Base-by-base conservation (phyloP, 495 filamentous ascomycete species). In the Beverwykella pulmonaria region DNA sequence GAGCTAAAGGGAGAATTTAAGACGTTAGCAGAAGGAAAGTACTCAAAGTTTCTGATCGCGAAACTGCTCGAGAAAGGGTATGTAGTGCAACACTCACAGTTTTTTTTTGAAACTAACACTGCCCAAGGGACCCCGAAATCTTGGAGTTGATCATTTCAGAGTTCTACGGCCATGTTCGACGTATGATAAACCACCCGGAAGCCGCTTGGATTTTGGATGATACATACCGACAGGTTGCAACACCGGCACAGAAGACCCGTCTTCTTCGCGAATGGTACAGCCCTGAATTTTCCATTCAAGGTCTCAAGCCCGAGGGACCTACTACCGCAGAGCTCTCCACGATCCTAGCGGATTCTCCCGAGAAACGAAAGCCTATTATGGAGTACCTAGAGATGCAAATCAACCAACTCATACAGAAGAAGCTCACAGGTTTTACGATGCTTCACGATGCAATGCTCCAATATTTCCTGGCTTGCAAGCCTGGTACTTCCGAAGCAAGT, bases 401-500 rank as follows among this genome's bases (percentile, higher is more conserved):
- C 79, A 96, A 97, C 75, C 84, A 88, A 60, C 84, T 98, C 23
- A 82, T 97, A 57, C 92, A 97, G 79, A 99, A 99, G 83, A 92
- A 95, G 79, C 86, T 91, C 70, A 93, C 92, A 15, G 92, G 90
- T 7, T 99, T 98, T 77, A 96, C 92, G 0, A 93, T 98, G 81
- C 83, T 98, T 5, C 95, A 99, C 76, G 93, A 95, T 68, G 95
- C 94, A 22, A 96, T 98, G 93, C 84, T 97, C 52, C 92, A 99
- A 74, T 98, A 97, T 75, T 94, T 92, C 78, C 82, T 91, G 50
- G 92, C 89, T 73, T 84, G 87, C 49, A 88, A 87, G 53, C 81
- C 86, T 14, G 91, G 88, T 20, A 90, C 85, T 70, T 84, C 87
- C 44, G 93, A 97, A 75, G 82, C 88, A 41, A 90, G 83, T 41